A percentile compares a stretch with the other conserved stretches of the same genome.
phyloP scores from a whole-genome alignment of 2,329 filamentous ascomycete species.

The Botryotinia calthae region DNA sequence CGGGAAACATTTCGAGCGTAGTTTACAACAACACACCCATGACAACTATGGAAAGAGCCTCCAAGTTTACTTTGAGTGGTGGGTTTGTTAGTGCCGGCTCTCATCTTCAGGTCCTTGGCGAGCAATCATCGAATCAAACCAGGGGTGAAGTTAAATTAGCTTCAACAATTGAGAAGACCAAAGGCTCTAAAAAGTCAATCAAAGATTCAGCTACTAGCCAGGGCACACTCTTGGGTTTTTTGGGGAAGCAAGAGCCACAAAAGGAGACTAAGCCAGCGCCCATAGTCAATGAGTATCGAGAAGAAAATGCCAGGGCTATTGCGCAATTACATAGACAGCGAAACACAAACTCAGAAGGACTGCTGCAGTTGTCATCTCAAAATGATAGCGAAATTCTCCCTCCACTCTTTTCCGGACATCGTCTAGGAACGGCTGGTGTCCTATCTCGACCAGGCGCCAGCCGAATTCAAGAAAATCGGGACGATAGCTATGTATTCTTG shows the following conservation, averaged over 20 bases:
- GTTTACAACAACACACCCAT: conserved; percentile 43
- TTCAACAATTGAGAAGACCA: not conserved
- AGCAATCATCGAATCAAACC: conserved; percentile 32
- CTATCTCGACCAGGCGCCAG: conserved; percentile 27
- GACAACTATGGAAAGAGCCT: conserved; percentile 61
- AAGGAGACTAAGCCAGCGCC: not conserved
- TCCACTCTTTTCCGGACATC: conserved; percentile 28
- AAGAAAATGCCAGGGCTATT: not conserved
- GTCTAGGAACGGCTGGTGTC: conserved; percentile 24
- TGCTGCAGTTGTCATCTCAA: not conserved
- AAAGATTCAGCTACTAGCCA: conserved; percentile 28
- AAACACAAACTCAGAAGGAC: not conserved
- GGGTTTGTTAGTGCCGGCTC: conserved; percentile 37
- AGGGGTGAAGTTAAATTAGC: conserved; percentile 25
- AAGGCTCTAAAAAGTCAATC: conserved; percentile 21
- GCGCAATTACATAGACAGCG: conserved; percentile 13
- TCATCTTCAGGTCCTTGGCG: conserved; percentile 36
- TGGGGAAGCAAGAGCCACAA: conserved; percentile 28
- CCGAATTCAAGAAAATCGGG: conserved; percentile 22
- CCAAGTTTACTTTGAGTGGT: conserved; percentile 60
- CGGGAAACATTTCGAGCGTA: conserved; percentile 23
- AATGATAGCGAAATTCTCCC: not conserved
- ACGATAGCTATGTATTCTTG: conserved; percentile 36
- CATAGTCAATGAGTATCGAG: not conserved
- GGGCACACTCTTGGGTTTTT: conserved; percentile 32